Base-by-base conservation (phyloP, 306 rosid species). In the Casuarina cunninghamiana region DNA sequence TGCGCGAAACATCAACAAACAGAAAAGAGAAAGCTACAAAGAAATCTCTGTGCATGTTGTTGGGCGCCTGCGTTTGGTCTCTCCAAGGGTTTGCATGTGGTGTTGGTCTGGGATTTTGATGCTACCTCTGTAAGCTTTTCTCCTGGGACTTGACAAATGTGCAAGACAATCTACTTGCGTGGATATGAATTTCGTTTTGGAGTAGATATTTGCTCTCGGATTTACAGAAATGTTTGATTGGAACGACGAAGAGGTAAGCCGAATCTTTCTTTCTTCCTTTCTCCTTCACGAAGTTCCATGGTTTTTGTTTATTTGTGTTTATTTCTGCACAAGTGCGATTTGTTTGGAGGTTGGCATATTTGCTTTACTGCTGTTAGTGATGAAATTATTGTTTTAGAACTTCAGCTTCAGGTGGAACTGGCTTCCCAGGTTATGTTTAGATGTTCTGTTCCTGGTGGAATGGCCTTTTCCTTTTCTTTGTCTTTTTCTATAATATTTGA, bases 191-290 rank as follows among this genome's bases (percentile, higher is more conserved):
- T 80, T 69, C 83, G 80, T 76, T 85, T 81, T 53, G 69, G 61
- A 39, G 80, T 84, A 65, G 88, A 77, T 80, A 68, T 86, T 84
- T 79, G 4, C 57, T 46, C 71, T 77, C 76, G 54, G 46, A 50
- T 78, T 79, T 70, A 82, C 78, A 76, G 88, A 83, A 61, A 95
- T 95, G 98, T 90, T 90, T 90, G 93, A 90, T 77, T 90, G 96
- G 96, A 86, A 85, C 93, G 91, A 88, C 83, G 84, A 89, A 75
- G 99, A 93, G 93, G 99, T 93, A 71, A 62, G 81, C 65, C 54
- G 4, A 5, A 10, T 57, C 60, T 16, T 2, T 6, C 5, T 13
- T 49, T 66, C 35, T 41, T 32, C 55, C 11, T 21, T 39, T 26
- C 13, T 44, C 0, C 39, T 54, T 53, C 1, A 8, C 12, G 5